These are phyloP conservation scores for Lanmaoa rubissima DNA, from an alignment of 768 basidiomycete genomes.

Conservation along the genomic window DNA sequence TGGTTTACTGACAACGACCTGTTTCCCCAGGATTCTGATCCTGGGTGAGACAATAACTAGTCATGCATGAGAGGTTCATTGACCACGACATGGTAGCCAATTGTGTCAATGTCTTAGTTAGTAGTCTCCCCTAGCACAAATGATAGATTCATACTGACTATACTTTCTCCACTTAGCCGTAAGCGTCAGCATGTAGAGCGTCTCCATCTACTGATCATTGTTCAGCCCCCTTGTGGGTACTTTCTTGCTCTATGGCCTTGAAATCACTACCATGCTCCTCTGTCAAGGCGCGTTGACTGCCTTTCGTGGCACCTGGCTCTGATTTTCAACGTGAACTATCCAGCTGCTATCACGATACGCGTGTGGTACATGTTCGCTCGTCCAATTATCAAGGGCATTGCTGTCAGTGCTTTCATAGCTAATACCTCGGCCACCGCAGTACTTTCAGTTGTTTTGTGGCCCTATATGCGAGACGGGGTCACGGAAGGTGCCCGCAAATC, in stretches of 20 bases:
- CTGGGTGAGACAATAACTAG: constrained; percentile 1
- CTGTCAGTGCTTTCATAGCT: background rate
- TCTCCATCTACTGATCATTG: background rate
- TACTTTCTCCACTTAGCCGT: background rate
- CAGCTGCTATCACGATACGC: constrained; percentile 15
- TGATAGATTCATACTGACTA: background rate
- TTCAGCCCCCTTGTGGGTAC: background rate
- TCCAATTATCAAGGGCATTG: background rate
- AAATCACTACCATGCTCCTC: background rate
- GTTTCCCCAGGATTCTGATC: constrained; percentile 1
- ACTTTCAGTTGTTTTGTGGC: background rate
- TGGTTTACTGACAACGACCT: background rate
- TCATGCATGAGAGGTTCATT: background rate
- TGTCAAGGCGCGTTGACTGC: constrained; percentile 14
- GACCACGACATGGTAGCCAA: background rate
- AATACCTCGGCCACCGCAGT: background rate
- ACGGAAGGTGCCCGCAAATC: background rate
- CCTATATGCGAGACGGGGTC: background rate
- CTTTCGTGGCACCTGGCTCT: background rate
- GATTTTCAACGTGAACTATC: background rate
- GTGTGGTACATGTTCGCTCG: constrained; percentile 21
- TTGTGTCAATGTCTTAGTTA: background rate
- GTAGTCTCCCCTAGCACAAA: background rate
- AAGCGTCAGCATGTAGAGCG: background rate
- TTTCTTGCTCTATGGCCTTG: background rate